Evolutionary conservation across 768 basidiomycete species (phyloP).

Genomic region (Phaffia tasmanica): DNA sequence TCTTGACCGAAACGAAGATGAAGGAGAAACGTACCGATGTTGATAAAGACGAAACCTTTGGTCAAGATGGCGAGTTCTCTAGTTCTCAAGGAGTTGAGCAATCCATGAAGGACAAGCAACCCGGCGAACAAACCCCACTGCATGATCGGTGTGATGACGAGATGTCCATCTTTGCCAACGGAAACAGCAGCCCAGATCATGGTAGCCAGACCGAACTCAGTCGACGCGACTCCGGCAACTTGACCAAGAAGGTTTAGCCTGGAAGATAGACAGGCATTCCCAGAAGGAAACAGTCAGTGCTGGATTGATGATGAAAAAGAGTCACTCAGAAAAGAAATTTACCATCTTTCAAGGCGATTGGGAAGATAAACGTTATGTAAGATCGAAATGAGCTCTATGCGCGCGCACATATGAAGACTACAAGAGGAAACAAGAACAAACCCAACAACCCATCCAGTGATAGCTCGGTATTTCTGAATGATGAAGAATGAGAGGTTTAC

Average conservation of each 20-base stretch:
- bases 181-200: constrained; percentile 52
- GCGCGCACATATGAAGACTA: constrained; percentile 24
- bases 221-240: constrained; percentile 25
- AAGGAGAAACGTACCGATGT: constrained; percentile 41
- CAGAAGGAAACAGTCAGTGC: neutral
- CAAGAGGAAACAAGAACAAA: constrained; percentile 32
- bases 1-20: neutral
- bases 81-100: constrained; percentile 47
- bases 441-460: constrained; percentile 39
- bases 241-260: constrained; percentile 24
- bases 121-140: constrained; percentile 68
- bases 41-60: constrained; percentile 66
- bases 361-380: too few species aligned
- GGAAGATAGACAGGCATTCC: neutral
- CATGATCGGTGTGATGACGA: constrained; percentile 56
- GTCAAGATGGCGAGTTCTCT: constrained; percentile 63
- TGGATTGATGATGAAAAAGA: neutral
- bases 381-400: too few species aligned
- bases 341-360: too few species aligned
- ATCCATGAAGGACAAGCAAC: constrained; percentile 64
- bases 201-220: constrained; percentile 20
- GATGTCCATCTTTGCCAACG: constrained; percentile 46
- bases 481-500: neutral
- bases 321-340: too few species aligned
- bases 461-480: constrained; percentile 7